Evolutionary conservation across 192 early-diverging fungal genomes (phyloP).

Genomic region (Coemansia sp.): DNA sequence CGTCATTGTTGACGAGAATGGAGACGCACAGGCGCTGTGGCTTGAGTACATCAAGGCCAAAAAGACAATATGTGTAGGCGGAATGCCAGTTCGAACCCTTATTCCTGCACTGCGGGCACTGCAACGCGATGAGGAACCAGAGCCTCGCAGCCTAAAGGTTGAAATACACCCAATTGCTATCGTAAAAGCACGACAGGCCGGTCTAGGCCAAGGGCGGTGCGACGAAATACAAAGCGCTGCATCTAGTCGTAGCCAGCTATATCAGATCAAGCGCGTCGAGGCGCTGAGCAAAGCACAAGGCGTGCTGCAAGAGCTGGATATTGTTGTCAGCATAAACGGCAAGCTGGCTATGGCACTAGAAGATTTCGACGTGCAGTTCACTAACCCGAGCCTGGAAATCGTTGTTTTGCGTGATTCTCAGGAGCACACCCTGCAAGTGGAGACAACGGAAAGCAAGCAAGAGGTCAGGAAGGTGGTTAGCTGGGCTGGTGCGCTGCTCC

Average conservation of each 20-base stretch:
- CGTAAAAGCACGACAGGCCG: conserved; percentile 60
- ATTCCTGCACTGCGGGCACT: conserved; percentile 55
- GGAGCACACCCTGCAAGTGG: conserved; percentile 64
- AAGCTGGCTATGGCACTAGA: conserved; percentile 60
- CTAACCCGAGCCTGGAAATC: conserved; percentile 53
- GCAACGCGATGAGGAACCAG: conserved; percentile 51
- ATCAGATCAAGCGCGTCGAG: conserved; percentile 61
- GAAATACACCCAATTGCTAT: conserved; percentile 64
- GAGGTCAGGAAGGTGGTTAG: conserved; percentile 67
- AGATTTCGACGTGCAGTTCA: conserved; percentile 61
- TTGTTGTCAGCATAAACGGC: conserved; percentile 68
- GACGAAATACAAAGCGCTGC: conserved; percentile 56
- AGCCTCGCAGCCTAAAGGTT: conserved; percentile 58
- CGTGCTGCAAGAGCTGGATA: conserved; percentile 63
- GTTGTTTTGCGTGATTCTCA: conserved; percentile 69
- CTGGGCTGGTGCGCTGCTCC: conserved; percentile 83
- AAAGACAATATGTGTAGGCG: conserved; percentile 54
- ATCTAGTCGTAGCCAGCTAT: conserved; percentile 57
- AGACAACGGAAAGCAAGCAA: conserved; percentile 58
- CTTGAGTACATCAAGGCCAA: conserved; percentile 33
- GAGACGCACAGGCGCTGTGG: conserved; percentile 38
- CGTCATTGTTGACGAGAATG: conserved; percentile 38
- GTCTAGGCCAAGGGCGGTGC: conserved; percentile 60
- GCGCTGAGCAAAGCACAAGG: conserved; percentile 53
- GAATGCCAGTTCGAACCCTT: conserved; percentile 53